A percentile compares a stretch with the other conserved stretches of the same genome.
Conservation (phyloP, 140 eudicot species). For the Senecio squalidus region DNA sequence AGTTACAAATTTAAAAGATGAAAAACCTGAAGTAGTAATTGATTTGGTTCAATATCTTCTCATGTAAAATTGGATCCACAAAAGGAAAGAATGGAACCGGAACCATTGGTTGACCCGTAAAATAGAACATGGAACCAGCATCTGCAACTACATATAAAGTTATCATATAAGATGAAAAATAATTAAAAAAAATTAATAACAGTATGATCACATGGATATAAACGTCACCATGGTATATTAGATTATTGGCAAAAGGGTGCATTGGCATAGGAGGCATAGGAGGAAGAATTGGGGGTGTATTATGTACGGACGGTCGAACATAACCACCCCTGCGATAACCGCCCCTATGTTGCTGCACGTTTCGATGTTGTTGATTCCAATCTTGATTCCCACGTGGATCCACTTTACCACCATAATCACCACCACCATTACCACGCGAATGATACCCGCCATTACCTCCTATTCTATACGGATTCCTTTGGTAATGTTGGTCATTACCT, state of each 20-base stretch:
- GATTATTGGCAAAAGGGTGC: conserved; percentile 47
- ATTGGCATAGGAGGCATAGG: conserved; percentile 41
- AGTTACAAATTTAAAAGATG: neutral
- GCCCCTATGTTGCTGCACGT: conserved; percentile 52
- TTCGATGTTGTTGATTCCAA: conserved; percentile 52
- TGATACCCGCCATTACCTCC: conserved; percentile 61
- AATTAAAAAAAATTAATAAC: neutral
- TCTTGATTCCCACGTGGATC: conserved; percentile 69
- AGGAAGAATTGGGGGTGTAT: conserved; percentile 45
- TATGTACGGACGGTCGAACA: conserved; percentile 39
- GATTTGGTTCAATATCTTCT: conserved; percentile 66
- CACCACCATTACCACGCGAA: conserved; percentile 65
- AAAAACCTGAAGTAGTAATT: conserved; percentile 87
- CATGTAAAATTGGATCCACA: conserved; percentile 34
- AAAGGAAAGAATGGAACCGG: too few species aligned
- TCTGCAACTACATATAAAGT: conserved; percentile 36
- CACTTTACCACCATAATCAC: conserved; percentile 51
- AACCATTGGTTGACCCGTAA: conserved; percentile 44
- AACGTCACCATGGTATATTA: conserved; percentile 61
- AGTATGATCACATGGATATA: neutral
- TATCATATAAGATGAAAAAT: conserved; percentile 11
- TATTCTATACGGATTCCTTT: conserved; percentile 46
- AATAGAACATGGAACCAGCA: conserved; percentile 36
- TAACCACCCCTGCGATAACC: conserved; percentile 46
- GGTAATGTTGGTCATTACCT: conserved; percentile 53